Evolutionary conservation across 176 grass and related monocot species (phyloP).

Genomic region (Otatea glauca): DNA sequence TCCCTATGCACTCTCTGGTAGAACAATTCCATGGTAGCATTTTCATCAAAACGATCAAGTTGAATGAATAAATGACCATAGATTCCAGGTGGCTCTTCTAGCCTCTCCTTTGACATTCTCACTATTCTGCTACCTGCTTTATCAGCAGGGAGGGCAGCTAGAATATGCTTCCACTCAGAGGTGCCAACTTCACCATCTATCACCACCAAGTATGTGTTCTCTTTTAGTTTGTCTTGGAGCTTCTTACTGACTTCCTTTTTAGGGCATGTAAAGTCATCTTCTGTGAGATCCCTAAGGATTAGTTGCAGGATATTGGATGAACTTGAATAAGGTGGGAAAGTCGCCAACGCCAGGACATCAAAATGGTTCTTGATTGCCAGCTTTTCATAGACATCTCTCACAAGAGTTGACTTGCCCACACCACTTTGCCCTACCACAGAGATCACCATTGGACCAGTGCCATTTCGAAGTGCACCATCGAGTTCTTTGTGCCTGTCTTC

Average conservation of each 20-base stretch:
- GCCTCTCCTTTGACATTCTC: background rate
- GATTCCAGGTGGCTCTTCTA: background rate
- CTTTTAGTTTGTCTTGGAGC: background rate
- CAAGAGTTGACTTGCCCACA: conserved; percentile 29
- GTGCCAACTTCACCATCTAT: conserved; percentile 38
- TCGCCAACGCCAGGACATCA: background rate
- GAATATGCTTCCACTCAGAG: conserved; percentile 14
- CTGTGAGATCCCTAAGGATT: background rate
- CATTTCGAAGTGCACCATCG: background rate
- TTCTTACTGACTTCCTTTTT: background rate
- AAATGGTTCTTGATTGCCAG: conserved; percentile 18
- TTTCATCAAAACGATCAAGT: background rate
- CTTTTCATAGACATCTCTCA: conserved; percentile 4
- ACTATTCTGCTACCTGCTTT: conserved; percentile 23
- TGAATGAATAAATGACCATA: background rate
- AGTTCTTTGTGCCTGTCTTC: background rate
- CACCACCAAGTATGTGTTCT: conserved; percentile 13
- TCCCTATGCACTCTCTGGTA: background rate
- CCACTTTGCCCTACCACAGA: conserved; percentile 14
- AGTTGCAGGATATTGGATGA: background rate
- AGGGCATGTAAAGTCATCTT: background rate
- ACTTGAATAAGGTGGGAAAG: conserved; percentile 15
- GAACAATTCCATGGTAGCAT: conserved; percentile 1
- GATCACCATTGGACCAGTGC: background rate
- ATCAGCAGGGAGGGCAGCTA: background rate